These are phyloP conservation scores for Lasiosphaeria miniovina DNA, from an alignment of 495 filamentous ascomycete genomes.

Conservation along the genomic window DNA sequence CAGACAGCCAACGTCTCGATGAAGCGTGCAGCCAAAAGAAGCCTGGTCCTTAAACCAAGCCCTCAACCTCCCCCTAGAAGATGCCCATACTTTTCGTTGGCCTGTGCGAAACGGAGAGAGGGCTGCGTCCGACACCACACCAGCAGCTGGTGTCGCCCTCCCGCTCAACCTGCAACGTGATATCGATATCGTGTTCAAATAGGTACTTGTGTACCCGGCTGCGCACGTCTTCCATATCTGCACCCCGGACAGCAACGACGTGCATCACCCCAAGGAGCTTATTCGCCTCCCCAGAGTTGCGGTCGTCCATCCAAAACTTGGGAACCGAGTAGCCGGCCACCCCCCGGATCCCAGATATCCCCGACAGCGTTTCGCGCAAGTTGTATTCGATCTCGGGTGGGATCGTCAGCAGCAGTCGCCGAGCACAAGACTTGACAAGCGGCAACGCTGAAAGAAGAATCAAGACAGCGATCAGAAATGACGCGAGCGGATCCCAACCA, in stretches of 20 bases:
- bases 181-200: slow-evolving; percentile 60
- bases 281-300: slow-evolving; percentile 45
- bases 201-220: slow-evolving; percentile 62
- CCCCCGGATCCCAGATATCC: slow-evolving; percentile 76
- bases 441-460: slow-evolving; percentile 89
- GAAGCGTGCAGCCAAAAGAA: slow-evolving; percentile 10
- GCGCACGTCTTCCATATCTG: slow-evolving; percentile 74
- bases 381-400: slow-evolving; percentile 86
- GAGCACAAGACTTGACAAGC: slow-evolving; percentile 79
- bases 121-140: slow-evolving; percentile 56
- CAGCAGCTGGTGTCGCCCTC: slow-evolving; percentile 76
- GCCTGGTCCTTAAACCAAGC: slow-evolving; percentile 7
- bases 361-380: slow-evolving; percentile 78
- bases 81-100: slow-evolving; percentile 22
- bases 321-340: slow-evolving; percentile 84
- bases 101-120: slow-evolving; percentile 25
- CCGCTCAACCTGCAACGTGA: slow-evolving; percentile 71
- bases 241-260: slow-evolving; percentile 65
- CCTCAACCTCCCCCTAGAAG: slow-evolving; percentile 19
- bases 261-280: slow-evolving; percentile 76
- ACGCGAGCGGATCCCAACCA: slow-evolving; percentile 94
- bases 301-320: slow-evolving; percentile 91
- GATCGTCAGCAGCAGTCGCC: slow-evolving; percentile 75
- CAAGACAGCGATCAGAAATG: slow-evolving; percentile 86
- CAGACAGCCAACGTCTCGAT: slow-evolving; percentile 8